These are phyloP conservation scores for Spathaspora boniae DNA, from an alignment of 805 yeast species.

Conservation along the genomic window DNA sequence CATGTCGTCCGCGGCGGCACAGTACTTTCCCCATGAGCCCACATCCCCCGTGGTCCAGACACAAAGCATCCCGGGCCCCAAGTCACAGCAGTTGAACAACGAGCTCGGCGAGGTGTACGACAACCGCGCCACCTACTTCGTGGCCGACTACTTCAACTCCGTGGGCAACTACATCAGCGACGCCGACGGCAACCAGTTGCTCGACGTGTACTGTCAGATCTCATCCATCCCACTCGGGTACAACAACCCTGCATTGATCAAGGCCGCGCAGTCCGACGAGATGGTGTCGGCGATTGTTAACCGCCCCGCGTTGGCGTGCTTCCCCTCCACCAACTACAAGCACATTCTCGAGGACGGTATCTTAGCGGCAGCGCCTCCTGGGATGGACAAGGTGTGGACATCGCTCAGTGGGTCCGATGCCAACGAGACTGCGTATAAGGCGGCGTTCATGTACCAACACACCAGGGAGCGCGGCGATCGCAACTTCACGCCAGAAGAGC, in stretches of 20 bases:
- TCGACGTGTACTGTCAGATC: constrained; percentile 42
- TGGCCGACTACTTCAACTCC: constrained; percentile 36
- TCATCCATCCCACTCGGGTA: constrained; percentile 43
- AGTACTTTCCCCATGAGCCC: constrained; percentile 40
- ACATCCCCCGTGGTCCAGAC: constrained; percentile 27
- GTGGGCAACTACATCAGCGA: constrained; percentile 41
- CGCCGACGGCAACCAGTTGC: constrained; percentile 38
- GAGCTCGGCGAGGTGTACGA: constrained; percentile 37
- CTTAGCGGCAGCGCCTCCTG: constrained; percentile 63
- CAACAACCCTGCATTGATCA: constrained; percentile 38
- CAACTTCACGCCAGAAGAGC: constrained; percentile 45
- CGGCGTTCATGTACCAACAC: constrained; percentile 65
- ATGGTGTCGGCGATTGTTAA: constrained; percentile 41
- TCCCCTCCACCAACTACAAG: constrained; percentile 49
- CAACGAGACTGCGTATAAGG: constrained; percentile 67
- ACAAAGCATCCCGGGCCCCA: constrained; percentile 37
- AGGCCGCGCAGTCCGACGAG: constrained; percentile 36
- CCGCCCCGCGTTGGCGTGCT: constrained; percentile 44
- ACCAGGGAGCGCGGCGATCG: constrained; percentile 48
- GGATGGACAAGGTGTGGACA: constrained; percentile 58
- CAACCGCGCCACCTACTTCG: constrained; percentile 41
- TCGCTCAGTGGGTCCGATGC: constrained; percentile 69
- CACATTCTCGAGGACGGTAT: constrained; percentile 47
- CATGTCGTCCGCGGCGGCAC: no score
- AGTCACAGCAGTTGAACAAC: constrained; percentile 24